Base-by-base conservation (phyloP, 345 rosid species). In the Ceriops tagal region DNA sequence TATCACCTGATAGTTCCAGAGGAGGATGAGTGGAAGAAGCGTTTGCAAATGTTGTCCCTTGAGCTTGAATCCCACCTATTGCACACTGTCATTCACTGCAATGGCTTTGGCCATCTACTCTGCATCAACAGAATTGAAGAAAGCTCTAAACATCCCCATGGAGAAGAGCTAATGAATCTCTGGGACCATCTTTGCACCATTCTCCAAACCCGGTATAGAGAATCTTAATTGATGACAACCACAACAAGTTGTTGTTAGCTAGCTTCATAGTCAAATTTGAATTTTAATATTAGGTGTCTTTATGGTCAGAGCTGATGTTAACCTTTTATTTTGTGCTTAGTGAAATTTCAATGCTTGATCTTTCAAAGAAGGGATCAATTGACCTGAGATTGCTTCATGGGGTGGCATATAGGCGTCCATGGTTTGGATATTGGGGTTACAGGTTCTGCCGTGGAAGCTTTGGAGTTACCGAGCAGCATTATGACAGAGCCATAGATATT, bases 351-450 rank as follows among this genome's bases (percentile, higher is more conserved):
- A 74, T 85, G 66, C 76, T 75, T 56, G 88, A 87, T 65, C 58
- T 69, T 67, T 72, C 85, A 22, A 79, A 71, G 75, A 82, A 85
- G 77, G 63, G 78, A 62, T 47, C 68, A 1, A 82, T 84, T 82
- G 88, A 88, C 43, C 74, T 85, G 15, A 78, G 87, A 70, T 69
- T 86, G 70, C 84, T 88, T 10, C 72, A 84, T 62, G 85, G 82
- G 62, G 81, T 86, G 57, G 85, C 88, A 19, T 81, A 84, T 65
- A 88, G 90, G 43, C 81, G 84, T 24, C 68, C 90, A n/a, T 88
- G 92, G 90, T 85, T 84, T 74, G 86, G 85, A 2, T 82, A 81
- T 75, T 88, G 92, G 92, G 87, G 72, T 72, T 88, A 86, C 71
- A 73, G 66, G 57, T 79, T 88, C 47, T 76, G 70, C 72, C 74